Conservation (phyloP, 805 yeast genomes). For the Cyberlindnera lachancei region DNA sequence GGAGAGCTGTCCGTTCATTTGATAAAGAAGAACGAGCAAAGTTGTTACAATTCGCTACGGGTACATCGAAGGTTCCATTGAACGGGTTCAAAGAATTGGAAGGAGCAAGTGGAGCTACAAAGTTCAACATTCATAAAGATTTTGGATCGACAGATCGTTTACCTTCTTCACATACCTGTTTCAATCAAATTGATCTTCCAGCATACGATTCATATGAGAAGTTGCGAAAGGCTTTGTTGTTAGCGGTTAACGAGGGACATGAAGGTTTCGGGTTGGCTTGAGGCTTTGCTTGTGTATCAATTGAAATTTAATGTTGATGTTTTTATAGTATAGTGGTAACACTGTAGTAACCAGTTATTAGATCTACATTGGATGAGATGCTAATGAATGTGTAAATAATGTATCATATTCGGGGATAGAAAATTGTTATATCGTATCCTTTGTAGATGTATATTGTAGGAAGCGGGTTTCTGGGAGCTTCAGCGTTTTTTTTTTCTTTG, state of each 20-base stretch:
- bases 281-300: no score
- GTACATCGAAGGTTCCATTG: slow-evolving; percentile 92
- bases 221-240: slow-evolving; percentile 66
- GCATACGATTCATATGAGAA: slow-evolving; percentile 86
- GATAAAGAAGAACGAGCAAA: slow-evolving; percentile 93
- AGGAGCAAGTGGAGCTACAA: slow-evolving; percentile 80
- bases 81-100: slow-evolving; percentile 87
- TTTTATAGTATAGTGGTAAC: no score
- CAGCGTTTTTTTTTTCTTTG: no score
- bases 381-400: no score
- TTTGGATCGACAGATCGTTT: slow-evolving; percentile 79
- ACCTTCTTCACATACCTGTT: slow-evolving; percentile 96
- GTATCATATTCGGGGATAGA: no score
- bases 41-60: slow-evolving; percentile 90
- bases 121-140: slow-evolving; percentile 84
- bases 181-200: slow-evolving; percentile 90
- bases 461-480: no score
- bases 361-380: no score
- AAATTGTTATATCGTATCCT: no score
- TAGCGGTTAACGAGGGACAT: slow-evolving; percentile 90
- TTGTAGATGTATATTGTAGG: no score
- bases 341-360: no score
- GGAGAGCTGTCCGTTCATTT: slow-evolving; percentile 95
- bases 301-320: not conserved
- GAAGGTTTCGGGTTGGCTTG: slow-evolving; percentile 91